phyloP scores from a whole-genome alignment of 176 grass and related monocot genomes.

The Stipa capillata region DNA sequence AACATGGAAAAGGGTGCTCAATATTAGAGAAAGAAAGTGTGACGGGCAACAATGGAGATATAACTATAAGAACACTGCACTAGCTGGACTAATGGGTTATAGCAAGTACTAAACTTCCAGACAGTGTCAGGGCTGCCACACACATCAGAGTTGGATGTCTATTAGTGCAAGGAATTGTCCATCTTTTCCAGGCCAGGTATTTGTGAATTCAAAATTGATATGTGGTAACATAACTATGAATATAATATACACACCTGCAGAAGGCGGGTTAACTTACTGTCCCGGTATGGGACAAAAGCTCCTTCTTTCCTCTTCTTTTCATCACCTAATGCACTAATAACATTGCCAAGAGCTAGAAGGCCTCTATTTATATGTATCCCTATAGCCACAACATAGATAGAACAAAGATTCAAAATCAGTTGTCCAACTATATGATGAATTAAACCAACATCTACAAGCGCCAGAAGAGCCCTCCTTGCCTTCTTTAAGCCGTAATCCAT shows the following conservation, averaged over 20 bases:
- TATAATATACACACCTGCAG: conserved; percentile 37
- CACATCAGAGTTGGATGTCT: neutral
- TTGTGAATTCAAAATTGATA: neutral
- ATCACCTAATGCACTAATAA: conserved; percentile 78
- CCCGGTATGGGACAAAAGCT: conserved; percentile 62
- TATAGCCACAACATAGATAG: conserved; percentile 9
- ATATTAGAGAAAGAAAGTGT: neutral
- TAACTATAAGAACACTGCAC: neutral
- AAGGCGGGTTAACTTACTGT: conserved; percentile 78
- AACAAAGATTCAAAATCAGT: neutral
- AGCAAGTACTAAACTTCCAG: neutral
- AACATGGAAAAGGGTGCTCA: neutral
- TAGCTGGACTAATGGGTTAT: neutral
- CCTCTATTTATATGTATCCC: conserved; percentile 87
- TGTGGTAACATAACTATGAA: neutral
- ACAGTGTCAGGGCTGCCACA: neutral
- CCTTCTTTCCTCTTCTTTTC: conserved; percentile 87
- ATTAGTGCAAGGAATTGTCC: neutral
- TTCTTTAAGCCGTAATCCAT: conserved; percentile 79
- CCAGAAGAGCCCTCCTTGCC: conserved; percentile 14
- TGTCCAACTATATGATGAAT: neutral
- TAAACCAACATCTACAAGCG: neutral
- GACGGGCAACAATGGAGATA: neutral
- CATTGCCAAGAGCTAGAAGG: conserved; percentile 80
- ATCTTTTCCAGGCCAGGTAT: neutral